Evolutionary conservation across 2,329 filamentous ascomycete genomes (phyloP), one percentile per base, ranked within the genome.

Genomic region (Ceratocystis destructans): DNA sequence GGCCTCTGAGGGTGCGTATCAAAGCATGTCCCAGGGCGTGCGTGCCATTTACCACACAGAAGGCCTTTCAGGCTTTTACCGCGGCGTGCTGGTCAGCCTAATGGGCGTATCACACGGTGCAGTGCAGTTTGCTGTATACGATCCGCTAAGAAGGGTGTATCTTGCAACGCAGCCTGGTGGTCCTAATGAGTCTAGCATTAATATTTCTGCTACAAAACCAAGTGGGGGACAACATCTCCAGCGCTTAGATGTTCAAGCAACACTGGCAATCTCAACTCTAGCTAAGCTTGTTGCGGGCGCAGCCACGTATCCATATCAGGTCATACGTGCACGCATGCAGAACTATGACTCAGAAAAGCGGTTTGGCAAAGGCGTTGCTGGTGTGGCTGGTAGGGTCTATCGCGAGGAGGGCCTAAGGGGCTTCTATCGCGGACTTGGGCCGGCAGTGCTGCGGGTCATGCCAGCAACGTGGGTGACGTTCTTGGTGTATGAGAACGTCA

Each of bases 401-500:
- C 77, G 73, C 65, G 87, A 89, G 70, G 92, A 96, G 73, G 92
- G 94, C 0, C 68, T 88, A 41, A 78, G 82, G 8, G 93, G 93
- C 0, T 97, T 96, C 76, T 99, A 97, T 76, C 90, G 92, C 70
- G 94, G 94, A 1, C 78, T 97, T 67, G 85, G 90, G 50, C 92
- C 93, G 0, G 96, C 93, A 70, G 82, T 96, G n/a, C 79, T 96
- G 64, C 83, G 94, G 69, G 94, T 97, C 33, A 80, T 99, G 75
- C 94, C 94, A 2, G 92, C 91, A 41, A 97, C 94, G 2, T 96
- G 94, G 83, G 90, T 96, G 65, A 97, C 93, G 1, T 97, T 99
- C 74, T 76, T 99, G 71, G 92, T 97, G 28, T 97, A 97, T 76
- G 94, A 99, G 79, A 97, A 97, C 75, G 87, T 88, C 68, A 91